Evolutionary conservation across 768 basidiomycete species (phyloP).

Genomic region (Arthromyces matolae): DNA sequence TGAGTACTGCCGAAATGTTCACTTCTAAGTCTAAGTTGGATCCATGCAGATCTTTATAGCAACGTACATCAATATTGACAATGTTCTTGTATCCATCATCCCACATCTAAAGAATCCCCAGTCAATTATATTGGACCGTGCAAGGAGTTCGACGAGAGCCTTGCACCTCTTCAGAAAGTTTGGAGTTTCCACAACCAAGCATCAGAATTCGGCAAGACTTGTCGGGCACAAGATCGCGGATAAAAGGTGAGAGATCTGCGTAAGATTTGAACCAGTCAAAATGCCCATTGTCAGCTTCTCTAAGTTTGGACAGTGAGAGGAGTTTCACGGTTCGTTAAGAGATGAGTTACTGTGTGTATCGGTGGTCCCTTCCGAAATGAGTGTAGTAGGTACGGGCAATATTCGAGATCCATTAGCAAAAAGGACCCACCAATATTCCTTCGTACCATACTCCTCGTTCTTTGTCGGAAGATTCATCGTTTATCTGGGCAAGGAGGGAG

Average conservation of each 20-base stretch:
- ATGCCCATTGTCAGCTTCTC: constrained; percentile 53
- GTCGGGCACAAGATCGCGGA: constrained; percentile 61
- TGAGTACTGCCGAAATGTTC: constrained; percentile 75
- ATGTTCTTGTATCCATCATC: constrained; percentile 82
- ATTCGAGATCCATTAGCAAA: background rate
- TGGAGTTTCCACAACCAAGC: constrained; percentile 85
- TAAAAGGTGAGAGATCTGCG: constrained; percentile 57
- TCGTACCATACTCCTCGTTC: constrained; percentile 68
- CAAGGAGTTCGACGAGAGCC: no score
- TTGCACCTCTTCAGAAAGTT: constrained; percentile 69
- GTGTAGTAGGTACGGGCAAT: background rate
- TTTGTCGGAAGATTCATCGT: constrained; percentile 43
- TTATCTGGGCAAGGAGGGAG: background rate
- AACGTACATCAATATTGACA: constrained; percentile 65
- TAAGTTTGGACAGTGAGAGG: constrained; percentile 22
- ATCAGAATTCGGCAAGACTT: constrained; percentile 64
- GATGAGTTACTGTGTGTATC: constrained; percentile 58
- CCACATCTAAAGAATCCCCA: constrained; percentile 64
- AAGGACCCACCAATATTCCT: constrained; percentile 60
- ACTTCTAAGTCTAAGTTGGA: background rate
- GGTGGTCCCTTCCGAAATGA: constrained; percentile 51
- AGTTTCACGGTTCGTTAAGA: background rate
- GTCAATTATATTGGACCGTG: no score
- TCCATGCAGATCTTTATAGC: background rate
- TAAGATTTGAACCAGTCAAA: constrained; percentile 92